Base-by-base conservation (phyloP, 352 stramenopile species). In the Globisporangium emineosum region DNA sequence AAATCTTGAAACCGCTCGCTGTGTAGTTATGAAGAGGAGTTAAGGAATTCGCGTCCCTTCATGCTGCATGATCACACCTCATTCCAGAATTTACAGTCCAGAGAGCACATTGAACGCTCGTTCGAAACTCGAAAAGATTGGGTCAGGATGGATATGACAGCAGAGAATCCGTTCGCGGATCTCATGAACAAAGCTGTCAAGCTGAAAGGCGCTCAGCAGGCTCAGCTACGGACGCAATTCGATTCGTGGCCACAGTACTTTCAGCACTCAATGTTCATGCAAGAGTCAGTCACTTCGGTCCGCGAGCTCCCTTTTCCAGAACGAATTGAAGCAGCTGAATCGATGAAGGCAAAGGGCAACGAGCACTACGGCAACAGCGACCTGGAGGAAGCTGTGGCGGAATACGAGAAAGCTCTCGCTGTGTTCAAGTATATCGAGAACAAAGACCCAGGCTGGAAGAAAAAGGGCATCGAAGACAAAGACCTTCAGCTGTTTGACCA, bases 211-310 rank as follows among this genome's bases (percentile, higher is more conserved):
- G 78, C 83, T 13, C 86, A 95, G 47, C 86, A 95, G 77, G 82
- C 84, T 6, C 80, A 92, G 54, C 66, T 95, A 21, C 86, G 85
- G 3, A 86, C 79, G 5, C 57, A 75, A 21, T 93, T 83, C 55
- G 86, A 93, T 59, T 75, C 81, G 32, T 95, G 84, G 86, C 83
- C 86, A 35, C 79, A 89, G 64, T 93, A 92, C 65, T 91, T 95
- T 40, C 86, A 95, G 74, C 84, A 93, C 62, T 93, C 86, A 19
- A 79, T 95, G 66, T 95, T 95, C 60, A 93, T 95, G 83, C 79
- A 92, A 55, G 80, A 93, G 29, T 90, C 78, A 0, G 82, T 93
- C 15, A 68, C 74, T 15, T 75, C 64, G 0, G 68, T 81, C 21
- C 83, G 82, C 3, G 27, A 49, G 15, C 74, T 83, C 9, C 29